A percentile compares a stretch with the other conserved stretches of the same genome.
These are phyloP conservation scores for Helenozyma rhizophorensis DNA, from an alignment of 805 yeast genomes.

Conservation along the genomic window DNA sequence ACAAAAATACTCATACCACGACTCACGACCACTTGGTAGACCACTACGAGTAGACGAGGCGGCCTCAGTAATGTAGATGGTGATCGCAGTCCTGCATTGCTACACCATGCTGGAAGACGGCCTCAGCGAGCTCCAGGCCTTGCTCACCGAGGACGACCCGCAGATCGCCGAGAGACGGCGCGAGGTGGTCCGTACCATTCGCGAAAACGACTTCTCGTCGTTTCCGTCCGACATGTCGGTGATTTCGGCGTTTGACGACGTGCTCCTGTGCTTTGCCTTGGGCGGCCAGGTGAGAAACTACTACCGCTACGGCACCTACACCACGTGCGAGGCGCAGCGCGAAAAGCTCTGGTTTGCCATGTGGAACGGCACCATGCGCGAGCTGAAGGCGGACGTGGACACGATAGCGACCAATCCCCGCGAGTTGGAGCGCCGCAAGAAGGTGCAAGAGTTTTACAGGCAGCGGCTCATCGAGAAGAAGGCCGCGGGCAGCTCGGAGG, in stretches of 20 bases:
- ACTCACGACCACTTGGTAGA: too few relatives aligned
- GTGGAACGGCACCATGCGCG: conserved; percentile 38
- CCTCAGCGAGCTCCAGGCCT: conserved; percentile 10
- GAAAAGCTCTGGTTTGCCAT: conserved; percentile 80
- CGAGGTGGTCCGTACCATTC: conserved; percentile 12
- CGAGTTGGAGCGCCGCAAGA: conserved; percentile 45
- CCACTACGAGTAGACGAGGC: too few relatives aligned
- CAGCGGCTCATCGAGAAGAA: conserved; percentile 56
- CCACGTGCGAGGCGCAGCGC: conserved; percentile 64
- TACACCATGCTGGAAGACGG: neutral
- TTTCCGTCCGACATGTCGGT: conserved; percentile 35
- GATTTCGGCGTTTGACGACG: conserved; percentile 80
- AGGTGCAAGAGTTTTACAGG: conserved; percentile 69
- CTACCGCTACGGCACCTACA: conserved; percentile 77
- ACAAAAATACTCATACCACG: too few relatives aligned
- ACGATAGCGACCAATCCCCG: conserved; percentile 31
- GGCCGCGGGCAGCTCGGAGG: conserved; percentile 73
- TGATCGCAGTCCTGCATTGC: too few relatives aligned
- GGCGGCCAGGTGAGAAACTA: conserved; percentile 87
- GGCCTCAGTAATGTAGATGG: too few relatives aligned
- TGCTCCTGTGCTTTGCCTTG: conserved; percentile 78
- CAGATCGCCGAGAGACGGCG: conserved; percentile 11
- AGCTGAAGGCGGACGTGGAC: conserved; percentile 31
- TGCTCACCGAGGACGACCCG: conserved; percentile 11
- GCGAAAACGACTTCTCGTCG: conserved; percentile 14